Evolutionary conservation across 2,329 filamentous ascomycete genomes (phyloP).

Genomic region (Fusarium sulawesiense): DNA sequence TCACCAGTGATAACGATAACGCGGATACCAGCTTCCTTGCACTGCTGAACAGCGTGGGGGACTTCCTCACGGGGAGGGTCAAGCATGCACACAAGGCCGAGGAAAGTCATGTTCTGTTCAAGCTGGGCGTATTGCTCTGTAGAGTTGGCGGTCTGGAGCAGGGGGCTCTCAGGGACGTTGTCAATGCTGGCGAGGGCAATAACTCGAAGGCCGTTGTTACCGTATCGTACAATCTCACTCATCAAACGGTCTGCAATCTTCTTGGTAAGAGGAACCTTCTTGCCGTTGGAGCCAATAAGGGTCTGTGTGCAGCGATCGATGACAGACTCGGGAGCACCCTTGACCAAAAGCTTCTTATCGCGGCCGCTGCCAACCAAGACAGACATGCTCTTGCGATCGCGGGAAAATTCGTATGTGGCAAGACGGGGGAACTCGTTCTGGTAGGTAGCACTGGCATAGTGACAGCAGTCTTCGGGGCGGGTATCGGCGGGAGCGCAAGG

Average conservation of each 20-base stretch:
- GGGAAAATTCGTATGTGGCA: slow-evolving; percentile 95
- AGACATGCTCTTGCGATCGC: slow-evolving; percentile 99
- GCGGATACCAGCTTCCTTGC: slow-evolving; percentile 91
- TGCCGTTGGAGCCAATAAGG: slow-evolving; percentile 81
- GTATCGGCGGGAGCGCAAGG: slow-evolving; percentile 72
- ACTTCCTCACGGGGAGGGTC: slow-evolving; percentile 97
- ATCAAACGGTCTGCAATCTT: slow-evolving; percentile 77
- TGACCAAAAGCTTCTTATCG: slow-evolving; percentile 87
- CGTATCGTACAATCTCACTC: slow-evolving; percentile 87
- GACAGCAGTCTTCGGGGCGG: slow-evolving; percentile 72
- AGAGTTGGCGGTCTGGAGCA: slow-evolving; percentile 80
- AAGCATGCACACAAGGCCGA: slow-evolving; percentile 95
- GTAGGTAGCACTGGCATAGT: slow-evolving; percentile 87
- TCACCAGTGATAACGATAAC: slow-evolving; percentile 99
- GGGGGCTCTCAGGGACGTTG: slow-evolving; percentile 75
- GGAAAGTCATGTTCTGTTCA: slow-evolving; percentile 93
- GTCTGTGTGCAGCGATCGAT: slow-evolving; percentile 90
- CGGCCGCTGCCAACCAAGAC: slow-evolving; percentile 81
- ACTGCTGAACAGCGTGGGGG: slow-evolving; percentile 84
- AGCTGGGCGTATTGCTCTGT: slow-evolving; percentile 86
- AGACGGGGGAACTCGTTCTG: slow-evolving; percentile 79
- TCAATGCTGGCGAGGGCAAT: slow-evolving; percentile 92
- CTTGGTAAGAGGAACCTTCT: slow-evolving; percentile 77
- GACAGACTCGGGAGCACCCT: slow-evolving; percentile 94
- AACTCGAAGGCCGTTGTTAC: slow-evolving; percentile 90